A percentile compares a stretch with the other conserved stretches of the same genome.
phyloP scores from a whole-genome alignment of 1,139 yeast species.

The Debaryomyces udenii region DNA sequence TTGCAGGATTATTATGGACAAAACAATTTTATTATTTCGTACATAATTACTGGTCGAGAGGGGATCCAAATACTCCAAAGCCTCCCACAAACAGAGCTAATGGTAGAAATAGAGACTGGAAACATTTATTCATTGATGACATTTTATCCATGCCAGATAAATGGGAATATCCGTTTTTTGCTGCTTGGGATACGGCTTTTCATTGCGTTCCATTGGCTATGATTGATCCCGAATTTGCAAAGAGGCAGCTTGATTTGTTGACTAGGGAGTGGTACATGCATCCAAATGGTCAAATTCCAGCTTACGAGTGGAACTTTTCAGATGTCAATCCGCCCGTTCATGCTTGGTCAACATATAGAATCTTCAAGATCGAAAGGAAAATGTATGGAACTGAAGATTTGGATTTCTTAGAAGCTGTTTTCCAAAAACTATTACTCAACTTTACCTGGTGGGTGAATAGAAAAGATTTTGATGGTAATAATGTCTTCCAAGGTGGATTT shows the following conservation, averaged over 20 bases:
- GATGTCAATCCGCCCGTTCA: constrained; percentile 98
- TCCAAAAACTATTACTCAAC: constrained; percentile 85
- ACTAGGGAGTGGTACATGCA: constrained; percentile 99
- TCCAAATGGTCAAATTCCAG: constrained; percentile 98
- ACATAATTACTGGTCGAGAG: constrained; percentile 85
- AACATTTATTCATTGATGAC: constrained; percentile 86
- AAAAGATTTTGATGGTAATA: constrained; percentile 86
- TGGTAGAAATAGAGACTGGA: constrained; percentile 89
- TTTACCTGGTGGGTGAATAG: constrained; percentile 99
- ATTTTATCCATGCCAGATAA: constrained; percentile 90
- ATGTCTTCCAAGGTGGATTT: constrained; percentile 94
- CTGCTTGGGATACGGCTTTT: constrained; percentile 98
- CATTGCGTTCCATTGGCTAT: constrained; percentile 93
- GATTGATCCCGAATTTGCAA: constrained; percentile 94
- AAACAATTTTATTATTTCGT: constrained; percentile 91
- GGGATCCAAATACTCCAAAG: constrained; percentile 77
- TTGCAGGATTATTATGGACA: constrained; percentile 93
- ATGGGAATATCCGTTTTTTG: constrained; percentile 97
- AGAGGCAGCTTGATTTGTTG: constrained; percentile 81
- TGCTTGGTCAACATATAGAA: constrained; percentile 95
- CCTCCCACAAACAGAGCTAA: constrained; percentile 83
- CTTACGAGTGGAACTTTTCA: constrained; percentile 95
- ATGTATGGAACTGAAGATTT: constrained; percentile 82
- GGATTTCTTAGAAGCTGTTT: constrained; percentile 85
- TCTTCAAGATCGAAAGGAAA: constrained; percentile 86